Conservation (phyloP, 2,329 filamentous ascomycete species). For the Monosporascus cannonballus region DNA sequence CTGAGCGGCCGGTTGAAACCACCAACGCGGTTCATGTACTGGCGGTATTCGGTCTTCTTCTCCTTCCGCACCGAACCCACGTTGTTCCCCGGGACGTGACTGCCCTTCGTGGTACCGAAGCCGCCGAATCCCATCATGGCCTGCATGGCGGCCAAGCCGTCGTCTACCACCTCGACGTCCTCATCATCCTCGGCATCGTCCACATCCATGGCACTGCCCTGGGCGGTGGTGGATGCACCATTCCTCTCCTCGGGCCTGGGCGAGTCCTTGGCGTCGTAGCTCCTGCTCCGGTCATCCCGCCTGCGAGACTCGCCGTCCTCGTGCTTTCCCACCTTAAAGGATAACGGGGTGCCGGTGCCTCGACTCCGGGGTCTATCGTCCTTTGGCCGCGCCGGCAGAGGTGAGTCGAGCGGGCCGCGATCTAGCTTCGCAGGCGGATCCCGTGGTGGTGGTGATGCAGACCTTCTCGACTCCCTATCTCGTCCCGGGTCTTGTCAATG, state of each 20-base stretch:
- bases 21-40: conserved; percentile 89
- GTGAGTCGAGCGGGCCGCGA: conserved; percentile 17
- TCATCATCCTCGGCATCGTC: conserved; percentile 40
- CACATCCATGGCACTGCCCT: conserved; percentile 23
- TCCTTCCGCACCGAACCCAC: conserved; percentile 79
- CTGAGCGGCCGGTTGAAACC: conserved; percentile 77
- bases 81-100: conserved; percentile 83
- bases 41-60: conserved; percentile 90
- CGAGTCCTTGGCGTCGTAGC: conserved; percentile 10
- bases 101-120: conserved; percentile 83
- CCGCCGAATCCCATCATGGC: conserved; percentile 85
- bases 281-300: conserved; percentile 13
- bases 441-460: conserved; percentile 14
- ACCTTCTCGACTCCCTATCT: conserved; percentile 16
- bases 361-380: conserved; percentile 7
- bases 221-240: conserved; percentile 5
- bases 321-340: conserved; percentile 30
- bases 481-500: conserved; percentile 9
- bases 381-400: conserved; percentile 23
- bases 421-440: conserved; percentile 13
- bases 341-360: conserved; percentile 23
- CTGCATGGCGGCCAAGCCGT: conserved; percentile 67
- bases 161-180: conserved; percentile 53
- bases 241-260: conserved; percentile 5
- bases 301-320: conserved; percentile 15